Conservation (phyloP, 345 rosid species). For the Citrus hindsii region DNA sequence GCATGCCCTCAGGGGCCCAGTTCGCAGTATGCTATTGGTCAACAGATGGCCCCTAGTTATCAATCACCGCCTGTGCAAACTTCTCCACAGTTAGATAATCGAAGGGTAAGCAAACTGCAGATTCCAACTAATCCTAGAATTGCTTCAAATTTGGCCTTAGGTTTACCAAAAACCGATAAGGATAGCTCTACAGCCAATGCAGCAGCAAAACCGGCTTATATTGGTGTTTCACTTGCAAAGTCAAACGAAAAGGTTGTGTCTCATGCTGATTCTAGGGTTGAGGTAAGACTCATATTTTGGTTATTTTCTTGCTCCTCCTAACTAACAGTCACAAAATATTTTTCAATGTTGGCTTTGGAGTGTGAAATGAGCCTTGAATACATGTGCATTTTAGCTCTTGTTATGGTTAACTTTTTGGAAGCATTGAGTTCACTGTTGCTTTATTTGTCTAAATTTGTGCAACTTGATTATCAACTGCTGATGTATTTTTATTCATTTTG, state of each 20-base stretch:
- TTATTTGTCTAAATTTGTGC: background rate
- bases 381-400: background rate
- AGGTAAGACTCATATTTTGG: slow-evolving; percentile 45
- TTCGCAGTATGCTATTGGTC: slow-evolving; percentile 48
- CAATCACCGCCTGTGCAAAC: slow-evolving; percentile 46
- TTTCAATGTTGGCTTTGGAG: background rate
- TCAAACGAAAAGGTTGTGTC: slow-evolving; percentile 44
- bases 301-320: slow-evolving; percentile 4
- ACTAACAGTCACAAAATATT: background rate
- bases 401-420: background rate
- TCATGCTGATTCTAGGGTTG: slow-evolving; percentile 52
- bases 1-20: slow-evolving; percentile 54
- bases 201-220: slow-evolving; percentile 74
- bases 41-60: slow-evolving; percentile 54
- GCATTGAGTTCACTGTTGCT: background rate
- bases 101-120: slow-evolving; percentile 80
- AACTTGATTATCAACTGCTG: background rate
- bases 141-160: slow-evolving; percentile 82
- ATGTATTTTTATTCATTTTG: background rate
- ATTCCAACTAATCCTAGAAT: slow-evolving; percentile 97
- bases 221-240: slow-evolving; percentile 70
- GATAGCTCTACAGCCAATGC: slow-evolving; percentile 40
- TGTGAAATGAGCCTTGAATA: background rate
- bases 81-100: slow-evolving; percentile 47
- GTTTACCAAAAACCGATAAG: slow-evolving; percentile 65